A percentile compares a stretch with the other conserved stretches of the same genome.
These are phyloP conservation scores for Fusarium aywerte DNA, from an alignment of 2,329 filamentous ascomycete genomes.

Conservation along the genomic window DNA sequence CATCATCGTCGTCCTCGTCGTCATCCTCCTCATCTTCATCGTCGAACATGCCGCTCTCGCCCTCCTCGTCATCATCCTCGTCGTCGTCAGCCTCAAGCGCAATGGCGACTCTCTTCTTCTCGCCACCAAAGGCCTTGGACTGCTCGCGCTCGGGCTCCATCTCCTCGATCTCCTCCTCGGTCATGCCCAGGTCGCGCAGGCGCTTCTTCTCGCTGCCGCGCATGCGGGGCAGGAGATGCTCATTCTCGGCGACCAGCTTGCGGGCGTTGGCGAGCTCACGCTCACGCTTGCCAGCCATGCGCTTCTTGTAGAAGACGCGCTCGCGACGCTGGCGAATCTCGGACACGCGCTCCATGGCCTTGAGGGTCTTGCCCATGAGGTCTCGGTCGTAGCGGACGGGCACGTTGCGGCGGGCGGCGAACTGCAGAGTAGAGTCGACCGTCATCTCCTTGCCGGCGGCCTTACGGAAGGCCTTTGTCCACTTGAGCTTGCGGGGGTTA, in stretches of 20 bases:
- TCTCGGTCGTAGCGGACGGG: slow-evolving; percentile 97
- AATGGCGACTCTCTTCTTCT: slow-evolving; percentile 55
- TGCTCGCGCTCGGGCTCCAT: slow-evolving; percentile 54
- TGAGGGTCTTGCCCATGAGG: slow-evolving; percentile 84
- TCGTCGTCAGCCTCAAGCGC: slow-evolving; percentile 50
- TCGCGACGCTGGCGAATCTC: slow-evolving; percentile 88
- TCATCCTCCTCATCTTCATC: slow-evolving; percentile 53
- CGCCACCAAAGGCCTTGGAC: slow-evolving; percentile 56
- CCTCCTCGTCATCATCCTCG: slow-evolving; percentile 51
- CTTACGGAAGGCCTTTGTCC: slow-evolving; percentile 94
- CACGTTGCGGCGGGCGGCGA: slow-evolving; percentile 91
- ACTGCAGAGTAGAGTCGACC: slow-evolving; percentile 92
- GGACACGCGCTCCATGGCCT: slow-evolving; percentile 89
- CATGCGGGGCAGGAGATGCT: slow-evolving; percentile 86
- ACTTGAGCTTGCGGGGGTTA: slow-evolving; percentile 95
- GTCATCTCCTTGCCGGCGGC: slow-evolving; percentile 85
- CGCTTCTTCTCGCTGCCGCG: slow-evolving; percentile 70
- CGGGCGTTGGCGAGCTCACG: slow-evolving; percentile 81
- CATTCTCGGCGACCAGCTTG: slow-evolving; percentile 90
- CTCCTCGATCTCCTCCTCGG: slow-evolving; percentile 62
- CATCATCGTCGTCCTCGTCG: slow-evolving; percentile 48
- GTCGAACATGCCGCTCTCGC: slow-evolving; percentile 43
- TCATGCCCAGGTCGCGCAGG: slow-evolving; percentile 64
- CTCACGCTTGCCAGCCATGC: slow-evolving; percentile 91
- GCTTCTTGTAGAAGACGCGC: slow-evolving; percentile 91